A percentile compares a stretch with the other conserved stretches of the same genome.
phyloP scores from a whole-genome alignment of 2,329 filamentous ascomycete genomes.

The Botrytis squamosa region DNA sequence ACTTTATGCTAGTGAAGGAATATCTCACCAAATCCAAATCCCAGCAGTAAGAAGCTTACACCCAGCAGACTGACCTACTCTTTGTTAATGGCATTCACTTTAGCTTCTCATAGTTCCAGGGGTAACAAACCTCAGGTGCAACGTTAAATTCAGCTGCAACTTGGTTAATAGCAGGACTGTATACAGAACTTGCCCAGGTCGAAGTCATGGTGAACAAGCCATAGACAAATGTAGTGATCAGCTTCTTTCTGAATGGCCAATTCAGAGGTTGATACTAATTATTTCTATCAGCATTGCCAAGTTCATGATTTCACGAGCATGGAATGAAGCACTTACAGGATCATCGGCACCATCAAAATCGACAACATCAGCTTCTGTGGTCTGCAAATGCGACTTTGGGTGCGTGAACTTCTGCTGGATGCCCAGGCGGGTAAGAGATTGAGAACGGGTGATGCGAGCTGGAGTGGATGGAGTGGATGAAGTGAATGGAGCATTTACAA shows the following conservation, averaged over 20 bases:
- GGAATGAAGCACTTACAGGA: slow-evolving; percentile 48
- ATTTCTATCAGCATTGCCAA: background rate
- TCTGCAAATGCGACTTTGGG: slow-evolving; percentile 39
- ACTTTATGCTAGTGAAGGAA: background rate
- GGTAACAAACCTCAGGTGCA: slow-evolving; percentile 47
- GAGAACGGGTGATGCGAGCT: slow-evolving; percentile 26
- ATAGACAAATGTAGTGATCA: slow-evolving; percentile 63
- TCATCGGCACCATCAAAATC: slow-evolving; percentile 73
- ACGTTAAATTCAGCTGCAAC: slow-evolving; percentile 40
- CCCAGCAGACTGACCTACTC: slow-evolving; percentile 7
- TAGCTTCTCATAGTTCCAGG: slow-evolving; percentile 45
- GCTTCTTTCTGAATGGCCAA: slow-evolving; percentile 69
- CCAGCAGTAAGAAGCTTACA: slow-evolving; percentile 49
- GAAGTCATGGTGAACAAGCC: slow-evolving; percentile 42
- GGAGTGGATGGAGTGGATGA: slow-evolving; percentile 14
- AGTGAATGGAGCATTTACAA: background rate
- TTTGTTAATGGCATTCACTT: slow-evolving; percentile 28
- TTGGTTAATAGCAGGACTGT: slow-evolving; percentile 29
- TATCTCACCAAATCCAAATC: slow-evolving; percentile 39
- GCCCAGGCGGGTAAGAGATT: slow-evolving; percentile 27
- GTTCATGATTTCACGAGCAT: no score
- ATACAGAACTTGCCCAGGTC: slow-evolving; percentile 34
- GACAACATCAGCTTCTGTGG: slow-evolving; percentile 52
- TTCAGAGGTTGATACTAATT: slow-evolving; percentile 55
- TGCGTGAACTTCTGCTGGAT: slow-evolving; percentile 30